Conservation (phyloP, 1,139 yeast species). For the Geotrichum klebahnii region DNA sequence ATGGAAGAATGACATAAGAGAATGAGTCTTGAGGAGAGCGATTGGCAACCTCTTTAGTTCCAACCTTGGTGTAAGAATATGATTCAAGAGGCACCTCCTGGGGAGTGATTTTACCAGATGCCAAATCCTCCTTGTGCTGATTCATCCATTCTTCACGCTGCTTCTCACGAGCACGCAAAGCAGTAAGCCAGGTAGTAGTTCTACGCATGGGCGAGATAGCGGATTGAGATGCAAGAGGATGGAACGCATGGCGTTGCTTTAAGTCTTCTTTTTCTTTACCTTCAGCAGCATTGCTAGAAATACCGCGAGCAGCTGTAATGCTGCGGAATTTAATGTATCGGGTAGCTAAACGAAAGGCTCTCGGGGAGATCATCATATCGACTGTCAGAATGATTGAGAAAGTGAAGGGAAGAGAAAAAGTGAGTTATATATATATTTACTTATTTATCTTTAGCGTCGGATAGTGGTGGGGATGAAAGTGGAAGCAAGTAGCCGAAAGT, state of each 20-base stretch:
- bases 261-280: not conserved
- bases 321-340: not conserved
- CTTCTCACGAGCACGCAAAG: conserved; percentile 67
- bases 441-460: no score
- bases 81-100: conserved; percentile 35
- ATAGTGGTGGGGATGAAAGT: no score
- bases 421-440: no score
- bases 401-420: no score
- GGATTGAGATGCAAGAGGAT: conserved; percentile 37
- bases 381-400: no score
- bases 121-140: conserved; percentile 26
- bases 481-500: no score
- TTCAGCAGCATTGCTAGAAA: conserved; percentile 4
- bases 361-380: not conserved
- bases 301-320: not conserved
- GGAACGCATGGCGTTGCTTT: conserved; percentile 31
- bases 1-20: conserved; percentile 68
- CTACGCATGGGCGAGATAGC: conserved; percentile 39
- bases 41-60: conserved; percentile 63
- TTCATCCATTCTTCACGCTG: conserved; percentile 58
- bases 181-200: conserved; percentile 72
- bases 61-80: conserved; percentile 53
- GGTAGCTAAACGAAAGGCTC: not conserved
- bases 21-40: conserved; percentile 74
- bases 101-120: conserved; percentile 18